Evolutionary conservation across 495 filamentous ascomycete species (phyloP), one percentile per base, ranked within the genome.

Genomic region (Lichenothelia convexa): DNA sequence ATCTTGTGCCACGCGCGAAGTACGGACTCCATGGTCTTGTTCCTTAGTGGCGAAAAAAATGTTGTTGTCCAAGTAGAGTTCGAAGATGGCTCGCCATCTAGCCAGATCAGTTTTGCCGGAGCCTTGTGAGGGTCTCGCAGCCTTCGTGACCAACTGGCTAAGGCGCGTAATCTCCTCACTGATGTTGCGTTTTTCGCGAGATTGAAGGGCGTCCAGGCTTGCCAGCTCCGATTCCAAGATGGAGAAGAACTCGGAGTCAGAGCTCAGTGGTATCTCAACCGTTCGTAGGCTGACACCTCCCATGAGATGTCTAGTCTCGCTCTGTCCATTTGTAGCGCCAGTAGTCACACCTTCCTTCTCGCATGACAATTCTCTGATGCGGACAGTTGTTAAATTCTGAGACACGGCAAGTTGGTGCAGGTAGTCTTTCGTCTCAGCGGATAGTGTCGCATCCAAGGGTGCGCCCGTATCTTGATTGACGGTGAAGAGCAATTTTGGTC

Each of bases 1-100:
- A 18, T 40, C 35, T 21, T 60, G 46, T 4, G 79, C 63, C 45
- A 77, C 64, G 9, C 49, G 56, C 35, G 63, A 68, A 18, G 58
- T 65, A 21, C 75, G 61, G 17, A 62, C 59, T 5, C 73, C 70
- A 29, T 70, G 68, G 41, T 73, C 64, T 13, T 43, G 47, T 43
- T 83, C 78, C 11, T 57, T 59, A 0, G 67, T 71, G 0, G 75
- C 78, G 56, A 83, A 83, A 56, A 85, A 85, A 6, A 83, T 59
- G n/a, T 67, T 58, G 5, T 65, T 68, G 22, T 81, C 69, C 18
- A 76, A 50, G 43, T 85, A 85, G 1, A 79, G 48, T 29, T 73
- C 67, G 44, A 85, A 80, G 30, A 85, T 71, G 40, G 71, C 64
- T 29, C 79, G 70, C 79, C 79, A 85, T 19, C 62, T 60, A 35